Evolutionary conservation across 2,329 filamentous ascomycete species (phyloP), one percentile per base, ranked within the genome.

Genomic region (Xylaria sp.): DNA sequence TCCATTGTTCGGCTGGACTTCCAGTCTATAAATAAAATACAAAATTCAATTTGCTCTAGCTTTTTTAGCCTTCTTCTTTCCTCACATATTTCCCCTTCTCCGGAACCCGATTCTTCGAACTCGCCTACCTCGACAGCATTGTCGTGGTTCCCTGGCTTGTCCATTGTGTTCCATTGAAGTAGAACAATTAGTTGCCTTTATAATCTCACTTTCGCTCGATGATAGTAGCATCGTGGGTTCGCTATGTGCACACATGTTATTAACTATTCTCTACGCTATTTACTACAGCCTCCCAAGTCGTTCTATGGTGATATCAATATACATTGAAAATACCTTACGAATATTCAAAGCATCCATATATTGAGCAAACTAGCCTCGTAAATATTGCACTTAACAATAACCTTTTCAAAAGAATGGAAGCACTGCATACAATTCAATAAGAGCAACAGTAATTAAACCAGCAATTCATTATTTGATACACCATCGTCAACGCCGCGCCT

Each of bases 201-300:
- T 87, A 88, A 89, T 89, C 86, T 84, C 82, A 80, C 81, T 79
- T 80, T 82, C 82, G 81, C 84, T 82, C 78, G 6, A 77, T 76
- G 74, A 63, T 71, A 80, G 81, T 84, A 82, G 84, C 82, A 82
- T 81, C 79, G 80, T 82, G 83, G 87, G 86, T 89, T 89, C 87
- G 87, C 87, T 89, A 86, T 86, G 86, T 80, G 86, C 86, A 83
- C 79, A 88, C 85, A 89, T 73, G 25, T 63, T 13, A 13, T 18
- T 23, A 27, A 25, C 60, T 60, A 16, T n/a, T 6, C 21, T 40
- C 5, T 23, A 47, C 4, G 13, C 5, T 9, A 27, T n/a, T 13
- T 29, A n/a, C 9, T n/a, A 21, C 29, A 4, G 6, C 25, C 51
- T 18, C 3, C 16, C 12, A 35, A 58, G 3, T 6, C 37, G 50